Evolutionary conservation across 2,329 filamentous ascomycete species (phyloP).

Genomic region (Cladosporium sp.): DNA sequence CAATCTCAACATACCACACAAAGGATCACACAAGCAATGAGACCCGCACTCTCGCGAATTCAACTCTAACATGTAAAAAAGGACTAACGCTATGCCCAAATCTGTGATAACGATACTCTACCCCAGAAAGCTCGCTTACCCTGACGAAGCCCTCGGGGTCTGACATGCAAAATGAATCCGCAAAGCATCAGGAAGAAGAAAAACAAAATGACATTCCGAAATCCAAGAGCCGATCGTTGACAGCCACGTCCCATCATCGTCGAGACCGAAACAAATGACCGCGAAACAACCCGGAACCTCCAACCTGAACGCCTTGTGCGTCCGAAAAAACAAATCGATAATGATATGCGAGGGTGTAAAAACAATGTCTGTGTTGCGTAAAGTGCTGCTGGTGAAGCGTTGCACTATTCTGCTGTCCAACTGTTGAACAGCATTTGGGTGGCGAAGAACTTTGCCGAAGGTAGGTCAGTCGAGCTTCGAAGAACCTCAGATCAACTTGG

Average conservation of each 20-base stretch:
- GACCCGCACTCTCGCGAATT: not conserved
- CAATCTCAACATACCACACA: not conserved
- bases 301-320: not conserved
- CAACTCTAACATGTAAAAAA: not conserved
- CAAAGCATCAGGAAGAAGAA: not conserved
- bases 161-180: not conserved
- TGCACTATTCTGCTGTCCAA: not conserved
- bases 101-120: not conserved
- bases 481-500: constrained; percentile 7
- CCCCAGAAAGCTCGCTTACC: not conserved
- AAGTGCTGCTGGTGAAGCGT: not conserved
- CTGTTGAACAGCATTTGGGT: not conserved
- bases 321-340: not conserved
- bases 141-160: not conserved
- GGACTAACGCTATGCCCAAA: not conserved
- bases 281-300: not conserved
- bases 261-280: not conserved
- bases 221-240: not conserved
- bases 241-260: not conserved
- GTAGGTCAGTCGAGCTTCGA: not conserved
- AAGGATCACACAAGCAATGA: not conserved
- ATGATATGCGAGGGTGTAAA: not conserved
- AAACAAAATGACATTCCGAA: not conserved
- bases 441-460: not conserved
- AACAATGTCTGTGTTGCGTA: not conserved